Conservation (phyloP, 2,329 filamentous ascomycete genomes). For the Parasarocladium wereldwijsianum region DNA sequence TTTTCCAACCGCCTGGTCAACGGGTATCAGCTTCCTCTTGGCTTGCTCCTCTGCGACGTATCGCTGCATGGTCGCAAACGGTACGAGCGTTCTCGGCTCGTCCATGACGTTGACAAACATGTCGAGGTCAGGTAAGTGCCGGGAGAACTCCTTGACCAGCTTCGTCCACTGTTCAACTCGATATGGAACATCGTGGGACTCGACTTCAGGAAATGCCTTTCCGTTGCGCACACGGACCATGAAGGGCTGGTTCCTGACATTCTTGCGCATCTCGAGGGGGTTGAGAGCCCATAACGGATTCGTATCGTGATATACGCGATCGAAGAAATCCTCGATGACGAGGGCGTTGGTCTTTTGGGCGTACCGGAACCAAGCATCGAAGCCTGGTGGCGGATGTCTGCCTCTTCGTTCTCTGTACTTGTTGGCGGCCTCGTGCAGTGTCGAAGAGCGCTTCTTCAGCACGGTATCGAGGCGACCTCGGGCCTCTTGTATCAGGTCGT, state of each 20-base stretch:
- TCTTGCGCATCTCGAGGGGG: slow-evolving; percentile 20
- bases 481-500: slow-evolving; percentile 31
- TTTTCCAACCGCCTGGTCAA: slow-evolving; percentile 1
- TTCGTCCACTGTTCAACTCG: slow-evolving; percentile 31
- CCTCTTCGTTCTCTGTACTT: slow-evolving; percentile 41
- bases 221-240: slow-evolving; percentile 33
- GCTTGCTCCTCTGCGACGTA: slow-evolving; percentile 32
- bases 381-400: slow-evolving; percentile 47
- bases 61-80: slow-evolving; percentile 38
- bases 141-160: slow-evolving; percentile 35
- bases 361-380: slow-evolving; percentile 43
- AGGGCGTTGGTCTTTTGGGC: slow-evolving; percentile 35
- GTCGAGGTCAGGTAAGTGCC: slow-evolving; percentile 46
- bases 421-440: slow-evolving; percentile 34
- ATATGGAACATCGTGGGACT: slow-evolving; percentile 21
- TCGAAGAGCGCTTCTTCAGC: slow-evolving; percentile 30
- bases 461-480: slow-evolving; percentile 26
- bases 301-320: slow-evolving; percentile 49
- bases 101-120: slow-evolving; percentile 53
- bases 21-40: slow-evolving; percentile 25
- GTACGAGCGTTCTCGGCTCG: slow-evolving; percentile 45
- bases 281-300: slow-evolving; percentile 45
- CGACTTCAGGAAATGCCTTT: slow-evolving; percentile 16
- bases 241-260: slow-evolving; percentile 26
- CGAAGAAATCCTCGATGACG: slow-evolving; percentile 48